These are phyloP conservation scores for Colletotrichum tabaci DNA, from an alignment of 2,329 filamentous ascomycete genomes.

Conservation along the genomic window DNA sequence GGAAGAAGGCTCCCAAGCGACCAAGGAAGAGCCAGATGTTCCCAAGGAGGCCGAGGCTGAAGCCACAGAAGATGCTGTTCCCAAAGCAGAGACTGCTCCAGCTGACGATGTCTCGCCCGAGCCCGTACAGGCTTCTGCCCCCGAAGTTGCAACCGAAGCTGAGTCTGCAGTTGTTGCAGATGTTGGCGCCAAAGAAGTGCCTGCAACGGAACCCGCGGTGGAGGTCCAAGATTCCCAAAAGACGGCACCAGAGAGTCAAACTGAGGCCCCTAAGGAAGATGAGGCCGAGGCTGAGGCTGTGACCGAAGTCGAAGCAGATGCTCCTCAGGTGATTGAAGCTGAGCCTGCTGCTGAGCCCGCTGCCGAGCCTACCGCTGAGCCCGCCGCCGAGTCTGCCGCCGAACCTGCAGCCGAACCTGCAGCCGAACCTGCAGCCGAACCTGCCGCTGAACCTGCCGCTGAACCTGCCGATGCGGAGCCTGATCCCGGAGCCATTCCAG, in stretches of 20 bases:
- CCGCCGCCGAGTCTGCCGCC: neutral
- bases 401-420: neutral
- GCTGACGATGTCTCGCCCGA: neutral
- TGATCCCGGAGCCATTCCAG: neutral
- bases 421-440: neutral
- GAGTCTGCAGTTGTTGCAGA: neutral
- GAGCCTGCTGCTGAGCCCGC: neutral
- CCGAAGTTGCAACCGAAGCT: neutral
- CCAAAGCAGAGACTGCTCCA: neutral
- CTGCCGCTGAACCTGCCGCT: neutral
- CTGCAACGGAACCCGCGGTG: neutral
- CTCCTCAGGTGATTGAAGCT: neutral
- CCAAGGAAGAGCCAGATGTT: neutral
- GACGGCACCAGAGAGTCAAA: neutral
- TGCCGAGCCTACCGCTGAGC: neutral
- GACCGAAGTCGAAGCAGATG: neutral
- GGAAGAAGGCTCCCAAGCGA: neutral
- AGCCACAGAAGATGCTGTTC: neutral
- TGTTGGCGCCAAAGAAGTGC: neutral
- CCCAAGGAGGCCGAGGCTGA: slow-evolving; percentile 1
- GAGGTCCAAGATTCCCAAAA: neutral
- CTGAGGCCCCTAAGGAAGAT: neutral
- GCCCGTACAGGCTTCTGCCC: neutral
- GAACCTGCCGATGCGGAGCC: neutral
- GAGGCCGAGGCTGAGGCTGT: neutral